Percentiles rank a stretch among this genome's conserved stretches.
Conservation (phyloP, 257 asterid genomes). For the Leptodermis oblonga region DNA sequence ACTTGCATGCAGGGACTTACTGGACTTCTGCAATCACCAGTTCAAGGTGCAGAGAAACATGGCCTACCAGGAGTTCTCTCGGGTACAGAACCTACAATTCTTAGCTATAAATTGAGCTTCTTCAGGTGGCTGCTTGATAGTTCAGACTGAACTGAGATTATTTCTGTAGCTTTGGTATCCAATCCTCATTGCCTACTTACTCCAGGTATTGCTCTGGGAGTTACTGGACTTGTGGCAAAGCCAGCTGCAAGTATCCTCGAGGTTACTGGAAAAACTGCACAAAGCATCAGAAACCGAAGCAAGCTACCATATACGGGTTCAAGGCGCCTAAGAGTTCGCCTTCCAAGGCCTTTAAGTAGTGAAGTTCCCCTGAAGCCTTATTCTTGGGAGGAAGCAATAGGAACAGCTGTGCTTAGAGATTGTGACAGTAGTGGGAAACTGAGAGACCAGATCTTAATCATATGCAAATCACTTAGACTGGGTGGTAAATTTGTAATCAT, state of each 20-base stretch:
- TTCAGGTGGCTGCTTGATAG: background rate
- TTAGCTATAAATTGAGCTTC: background rate
- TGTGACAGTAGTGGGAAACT: slow-evolving; percentile 38
- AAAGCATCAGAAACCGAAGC: slow-evolving; percentile 92
- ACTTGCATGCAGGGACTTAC: slow-evolving; percentile 67
- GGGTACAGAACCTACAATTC: slow-evolving; percentile 40
- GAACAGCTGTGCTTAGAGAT: slow-evolving; percentile 61
- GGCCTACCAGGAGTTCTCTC: slow-evolving; percentile 95
- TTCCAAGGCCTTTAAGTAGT: slow-evolving; percentile 75
- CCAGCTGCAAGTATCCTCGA: slow-evolving; percentile 98
- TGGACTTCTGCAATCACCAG: slow-evolving; percentile 97
- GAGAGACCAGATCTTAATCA: slow-evolving; percentile 50
- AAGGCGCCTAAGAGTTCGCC: slow-evolving; percentile 61
- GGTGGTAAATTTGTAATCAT: slow-evolving; percentile 58
- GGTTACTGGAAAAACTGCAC: slow-evolving; percentile 97
- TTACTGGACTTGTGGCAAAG: slow-evolving; percentile 88
- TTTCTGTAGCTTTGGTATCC: background rate
- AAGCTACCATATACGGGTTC: slow-evolving; percentile 59
- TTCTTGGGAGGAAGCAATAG: slow-evolving; percentile 96
- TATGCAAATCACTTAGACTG: slow-evolving; percentile 68
- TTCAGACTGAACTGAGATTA: slow-evolving; percentile 3
- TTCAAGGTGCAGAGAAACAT: slow-evolving; percentile 92
- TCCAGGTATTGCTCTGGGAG: slow-evolving; percentile 88
- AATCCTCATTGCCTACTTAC: background rate
- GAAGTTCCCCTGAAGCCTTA: slow-evolving; percentile 68